Conservation (phyloP, 768 basidiomycete genomes). For the Tylopilus felleus region DNA sequence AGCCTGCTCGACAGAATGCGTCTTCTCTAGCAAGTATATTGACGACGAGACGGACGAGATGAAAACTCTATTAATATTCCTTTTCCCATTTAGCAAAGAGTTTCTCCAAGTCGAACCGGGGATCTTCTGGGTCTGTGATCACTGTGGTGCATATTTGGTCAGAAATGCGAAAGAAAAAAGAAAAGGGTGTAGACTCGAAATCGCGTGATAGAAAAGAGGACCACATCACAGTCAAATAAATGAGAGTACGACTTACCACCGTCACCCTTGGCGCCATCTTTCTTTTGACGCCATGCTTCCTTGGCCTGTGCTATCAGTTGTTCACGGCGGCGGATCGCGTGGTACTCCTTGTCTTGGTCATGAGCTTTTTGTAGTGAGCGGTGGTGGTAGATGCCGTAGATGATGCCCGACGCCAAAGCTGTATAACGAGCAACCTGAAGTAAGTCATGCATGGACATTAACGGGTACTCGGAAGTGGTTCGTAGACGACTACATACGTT, state of each 20-base stretch:
- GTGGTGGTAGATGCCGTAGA: constrained; percentile 92
- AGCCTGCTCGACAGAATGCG: constrained; percentile 11
- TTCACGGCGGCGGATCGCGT: constrained; percentile 70
- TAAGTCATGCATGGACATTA: constrained; percentile 6
- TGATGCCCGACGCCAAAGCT: constrained; percentile 79
- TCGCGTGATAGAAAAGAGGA: no score
- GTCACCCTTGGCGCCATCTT: constrained; percentile 47
- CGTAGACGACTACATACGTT: constrained; percentile 52
- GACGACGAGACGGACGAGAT: constrained; percentile 12
- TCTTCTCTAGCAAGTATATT: constrained; percentile 29
- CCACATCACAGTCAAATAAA: background rate
- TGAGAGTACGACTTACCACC: constrained; percentile 47
- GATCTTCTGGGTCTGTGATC: constrained; percentile 91
- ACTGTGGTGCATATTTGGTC: constrained; percentile 45
- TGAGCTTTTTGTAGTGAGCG: constrained; percentile 81
- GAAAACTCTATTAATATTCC: constrained; percentile 50
- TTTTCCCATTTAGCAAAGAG: constrained; percentile 73
- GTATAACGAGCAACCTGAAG: constrained; percentile 90
- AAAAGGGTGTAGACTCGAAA: background rate
- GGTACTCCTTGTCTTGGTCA: constrained; percentile 71
- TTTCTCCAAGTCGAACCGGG: constrained; percentile 94
- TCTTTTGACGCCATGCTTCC: constrained; percentile 85
- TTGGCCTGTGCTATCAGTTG: constrained; percentile 81
- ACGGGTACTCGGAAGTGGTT: background rate
- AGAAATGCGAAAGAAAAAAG: constrained; percentile 7